Base-by-base conservation (phyloP, 352 stramenopile genomes). In the Peronospora destructor region DNA sequence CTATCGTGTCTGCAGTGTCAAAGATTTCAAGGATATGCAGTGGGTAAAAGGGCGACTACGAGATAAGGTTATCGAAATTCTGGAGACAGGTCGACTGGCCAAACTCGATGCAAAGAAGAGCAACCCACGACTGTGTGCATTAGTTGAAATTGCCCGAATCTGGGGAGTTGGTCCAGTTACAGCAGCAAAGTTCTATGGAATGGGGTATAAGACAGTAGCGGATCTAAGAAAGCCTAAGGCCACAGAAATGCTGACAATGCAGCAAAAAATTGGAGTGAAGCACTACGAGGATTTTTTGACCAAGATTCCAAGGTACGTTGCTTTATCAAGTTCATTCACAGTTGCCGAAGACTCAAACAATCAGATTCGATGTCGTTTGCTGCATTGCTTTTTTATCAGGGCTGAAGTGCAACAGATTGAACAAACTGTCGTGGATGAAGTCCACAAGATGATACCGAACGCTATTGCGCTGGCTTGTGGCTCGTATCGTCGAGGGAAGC, bases 61-160 rank as follows among this genome's bases (percentile, higher is more conserved):
- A 14, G 73, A 77, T 46, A 90, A 87, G 69, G 69, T 92, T 4
- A 68, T 80, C 10, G 76, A 90, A 49, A 65, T 92, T 6, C 50
- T 92, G 3, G 81, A 92, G 33, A 90, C 76, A 11, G 81, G 76
- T 12, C 77, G 66, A 9, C 39, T 92, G 6, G 67, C 74, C 14
- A 92, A 92, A 49, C 76, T 92, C 7, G 76, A 92, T 39, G 75
- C 73, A n/a, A 92, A 90, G 53, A 84, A 82, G 44, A 61, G 43
- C 6, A 89, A 89, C 35, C 58, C 63, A 23, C 54, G 78, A 25
- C 60, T 92, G 9, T 51, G 63, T 25, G 69, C 67, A 2, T 56
- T 91, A 29, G 73, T 88, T 5, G 51, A 76, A 21, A 76, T 93
- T 61, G 59, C 76, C 13, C 73, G 73, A 12, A 76, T 92, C 8